Evolutionary conservation across 805 yeast genomes (phyloP), one percentile per base, ranked within the genome.

Genomic region (Cyberlindnera amylophila): DNA sequence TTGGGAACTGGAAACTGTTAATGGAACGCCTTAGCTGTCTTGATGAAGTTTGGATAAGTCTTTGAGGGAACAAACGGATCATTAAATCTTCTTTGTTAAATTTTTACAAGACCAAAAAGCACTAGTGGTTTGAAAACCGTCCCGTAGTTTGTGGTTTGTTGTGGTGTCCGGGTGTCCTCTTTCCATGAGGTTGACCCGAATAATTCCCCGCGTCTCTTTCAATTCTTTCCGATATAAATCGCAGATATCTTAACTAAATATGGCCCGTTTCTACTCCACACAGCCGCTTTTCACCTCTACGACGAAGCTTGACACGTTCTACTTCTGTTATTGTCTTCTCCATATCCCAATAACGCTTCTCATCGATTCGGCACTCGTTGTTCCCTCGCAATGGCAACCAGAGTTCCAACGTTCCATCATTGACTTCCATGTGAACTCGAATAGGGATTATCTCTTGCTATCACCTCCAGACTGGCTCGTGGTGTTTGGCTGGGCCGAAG

Each of bases 271-370:
- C 6, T 24, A 18, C 19, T 24, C 38, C 30, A 34, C 23, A 12
- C 18, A 34, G 4, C 52, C 52, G 15, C 44, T 57, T n/a, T 55
- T 57, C 47, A 36, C 50, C 12, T 19, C 21, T 8, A 12, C 35
- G 1, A 49, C 57, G 6, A 57, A 49, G 35, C 37, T 43, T 2
- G 79, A 74, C 51, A 63, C 63, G 3, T 71, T 79, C 51, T 77
- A 75, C 57, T 67, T 66, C 46, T 57, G 64, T 48, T 79, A 77
- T 58, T 77, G 76, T 53, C 47, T 82, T 2, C 41, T 84, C 7
- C 97, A 90, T 56, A 74, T 86, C 16, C 84, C 90, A 12, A 77
- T 87, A 55, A 83, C 96, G 0, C 45, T 86, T 2, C 61, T 85
- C 32, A 74, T 91, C 41, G 98, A 90, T 59, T 75, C 89, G 11